phyloP scores from a whole-genome alignment of 176 grass and related monocot genomes.

The Phoenix roebelenii region DNA sequence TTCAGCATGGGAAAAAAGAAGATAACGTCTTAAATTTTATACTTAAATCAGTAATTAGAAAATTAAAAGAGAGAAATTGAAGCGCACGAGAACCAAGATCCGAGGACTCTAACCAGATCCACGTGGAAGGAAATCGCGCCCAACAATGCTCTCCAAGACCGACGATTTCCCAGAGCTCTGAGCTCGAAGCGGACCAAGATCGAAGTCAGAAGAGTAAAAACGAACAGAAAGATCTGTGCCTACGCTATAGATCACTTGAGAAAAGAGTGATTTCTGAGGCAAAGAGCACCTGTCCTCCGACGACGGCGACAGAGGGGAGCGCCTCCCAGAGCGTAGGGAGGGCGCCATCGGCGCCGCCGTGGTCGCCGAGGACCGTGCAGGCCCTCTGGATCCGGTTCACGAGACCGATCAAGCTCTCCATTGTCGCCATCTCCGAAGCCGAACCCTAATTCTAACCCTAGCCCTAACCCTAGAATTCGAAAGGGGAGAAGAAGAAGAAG shows the following conservation, averaged over 20 bases:
- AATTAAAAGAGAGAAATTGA: not conserved
- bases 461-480: not conserved
- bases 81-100: not conserved
- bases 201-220: constrained; percentile 1
- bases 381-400: constrained; percentile 21
- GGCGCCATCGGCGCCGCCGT: constrained; percentile 1
- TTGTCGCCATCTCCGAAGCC: constrained; percentile 9
- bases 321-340: constrained; percentile 16
- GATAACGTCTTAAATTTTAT: too few species aligned
- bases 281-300: constrained; percentile 10
- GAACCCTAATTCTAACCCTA: not conserved
- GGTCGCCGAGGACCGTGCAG: constrained; percentile 16
- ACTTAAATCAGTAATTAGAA: not conserved
- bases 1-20: constrained; percentile 1
- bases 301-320: constrained; percentile 20
- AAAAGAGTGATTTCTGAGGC: too few species aligned
- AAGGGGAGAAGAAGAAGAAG: not conserved
- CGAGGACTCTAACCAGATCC: constrained; percentile 47
- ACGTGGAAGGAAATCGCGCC: constrained; percentile 87
- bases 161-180: constrained; percentile 96
- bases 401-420: constrained; percentile 26
- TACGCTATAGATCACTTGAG: too few species aligned
- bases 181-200: not conserved
- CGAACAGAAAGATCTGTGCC: not conserved
- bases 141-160: constrained; percentile 90